Evolutionary conservation across 768 basidiomycete species (phyloP).

Genomic region (Mycena kentingensis): DNA sequence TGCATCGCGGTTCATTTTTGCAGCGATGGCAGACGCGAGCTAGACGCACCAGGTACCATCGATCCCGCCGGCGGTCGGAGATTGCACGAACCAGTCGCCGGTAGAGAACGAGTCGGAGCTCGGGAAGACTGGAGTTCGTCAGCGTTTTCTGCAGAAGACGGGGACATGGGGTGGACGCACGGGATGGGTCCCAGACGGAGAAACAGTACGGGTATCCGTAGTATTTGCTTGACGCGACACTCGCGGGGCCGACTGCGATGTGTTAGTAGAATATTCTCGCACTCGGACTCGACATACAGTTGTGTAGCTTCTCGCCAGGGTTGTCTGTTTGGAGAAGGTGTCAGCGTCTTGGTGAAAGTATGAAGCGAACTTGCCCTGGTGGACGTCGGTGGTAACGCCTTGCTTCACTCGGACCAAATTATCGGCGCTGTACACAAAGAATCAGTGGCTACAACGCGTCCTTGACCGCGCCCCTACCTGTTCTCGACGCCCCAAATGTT

Average conservation of each 20-base stretch:
- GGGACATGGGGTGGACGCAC: constrained; percentile 13
- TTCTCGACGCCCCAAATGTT: constrained; percentile 21
- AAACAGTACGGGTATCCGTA: constrained; percentile 22
- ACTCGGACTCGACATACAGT: constrained; percentile 2
- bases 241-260: constrained; percentile 13
- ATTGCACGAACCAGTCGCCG: constrained; percentile 22
- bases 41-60: constrained; percentile 18
- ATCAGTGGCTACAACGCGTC: no score
- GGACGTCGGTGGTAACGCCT: constrained; percentile 15
- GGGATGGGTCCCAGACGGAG: no score
- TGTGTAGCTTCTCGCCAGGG: constrained; percentile 20
- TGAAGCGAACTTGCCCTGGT: no score
- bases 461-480: no score
- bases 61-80: constrained; percentile 16
- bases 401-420: constrained; percentile 15
- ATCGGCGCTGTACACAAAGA: no score
- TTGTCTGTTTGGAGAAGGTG: no score
- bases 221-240: constrained; percentile 8
- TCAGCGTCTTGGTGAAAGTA: no score
- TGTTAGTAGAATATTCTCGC: neutral
- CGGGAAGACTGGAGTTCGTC: neutral
- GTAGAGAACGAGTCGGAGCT: constrained; percentile 3
- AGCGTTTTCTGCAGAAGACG: constrained; percentile 2
- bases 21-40: no score
- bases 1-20: no score